These are phyloP conservation scores for Skeletonema menzelii DNA, from an alignment of 108 stramenopile genomes.

Conservation along the genomic window DNA sequence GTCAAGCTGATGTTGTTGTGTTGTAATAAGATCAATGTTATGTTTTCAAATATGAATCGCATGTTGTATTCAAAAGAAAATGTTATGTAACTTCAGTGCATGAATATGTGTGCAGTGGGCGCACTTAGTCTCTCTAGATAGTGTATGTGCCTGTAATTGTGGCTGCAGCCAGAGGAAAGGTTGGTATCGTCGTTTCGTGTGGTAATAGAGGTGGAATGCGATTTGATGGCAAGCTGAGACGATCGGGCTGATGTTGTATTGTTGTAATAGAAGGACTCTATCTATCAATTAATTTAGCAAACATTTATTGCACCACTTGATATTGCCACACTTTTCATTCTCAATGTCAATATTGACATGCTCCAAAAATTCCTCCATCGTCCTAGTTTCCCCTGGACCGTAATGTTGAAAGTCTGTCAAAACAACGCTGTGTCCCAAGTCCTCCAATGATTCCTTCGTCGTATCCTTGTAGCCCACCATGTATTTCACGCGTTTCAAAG, in stretches of 20 bases:
- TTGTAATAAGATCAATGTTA: slow-evolving; percentile 3
- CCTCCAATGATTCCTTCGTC: slow-evolving; percentile 30
- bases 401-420: slow-evolving; percentile 60
- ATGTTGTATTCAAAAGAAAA: not conserved
- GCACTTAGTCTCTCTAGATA: too few relatives aligned
- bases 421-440: slow-evolving; percentile 34
- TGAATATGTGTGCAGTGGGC: too few relatives aligned
- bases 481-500: slow-evolving; percentile 68
- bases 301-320: slow-evolving; percentile 68
- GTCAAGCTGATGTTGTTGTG: slow-evolving; percentile 21
- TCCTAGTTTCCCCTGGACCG: slow-evolving; percentile 55
- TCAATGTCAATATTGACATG: slow-evolving; percentile 59
- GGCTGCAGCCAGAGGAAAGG: too few relatives aligned
- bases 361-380: slow-evolving; percentile 61
- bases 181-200: too few relatives aligned
- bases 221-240: too few relatives aligned
- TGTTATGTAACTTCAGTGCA: too few relatives aligned
- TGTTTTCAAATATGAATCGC: too few relatives aligned
- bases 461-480: slow-evolving; percentile 72
- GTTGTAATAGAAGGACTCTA: too few relatives aligned
- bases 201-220: too few relatives aligned
- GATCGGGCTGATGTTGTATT: too few relatives aligned
- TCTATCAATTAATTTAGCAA: slow-evolving; percentile 21
- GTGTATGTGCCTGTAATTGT: too few relatives aligned
- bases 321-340: slow-evolving; percentile 39